Percentiles rank a stretch among this genome's conserved stretches.
These are phyloP conservation scores for Magnaporthiopsis incrustans DNA, from an alignment of 2,329 filamentous ascomycete species.

Conservation along the genomic window DNA sequence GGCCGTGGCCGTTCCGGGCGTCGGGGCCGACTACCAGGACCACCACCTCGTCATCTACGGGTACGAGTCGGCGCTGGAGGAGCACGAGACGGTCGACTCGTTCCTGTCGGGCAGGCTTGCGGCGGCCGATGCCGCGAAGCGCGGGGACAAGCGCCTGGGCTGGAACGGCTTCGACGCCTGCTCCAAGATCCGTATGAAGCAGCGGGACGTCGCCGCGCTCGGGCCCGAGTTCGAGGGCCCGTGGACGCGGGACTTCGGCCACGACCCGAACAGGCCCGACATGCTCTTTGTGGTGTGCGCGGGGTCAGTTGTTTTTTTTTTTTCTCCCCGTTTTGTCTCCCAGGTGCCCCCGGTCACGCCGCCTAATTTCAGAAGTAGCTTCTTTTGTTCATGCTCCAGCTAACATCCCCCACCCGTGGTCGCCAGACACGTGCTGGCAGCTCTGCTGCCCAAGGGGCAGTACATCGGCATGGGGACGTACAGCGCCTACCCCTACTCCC, in stretches of 20 bases:
- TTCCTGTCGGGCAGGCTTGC: slow-evolving; percentile 17
- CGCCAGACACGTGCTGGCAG: neutral
- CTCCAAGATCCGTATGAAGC: slow-evolving; percentile 44
- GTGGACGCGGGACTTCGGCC: slow-evolving; percentile 42
- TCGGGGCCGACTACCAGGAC: slow-evolving; percentile 46
- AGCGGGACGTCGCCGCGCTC: slow-evolving; percentile 39
- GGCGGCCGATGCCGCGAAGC: slow-evolving; percentile 15
- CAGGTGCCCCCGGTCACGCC: no score
- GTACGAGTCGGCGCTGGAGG: slow-evolving; percentile 37
- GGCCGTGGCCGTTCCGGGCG: slow-evolving; percentile 40
- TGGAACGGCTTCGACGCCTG: slow-evolving; percentile 48
- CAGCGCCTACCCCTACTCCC: slow-evolving; percentile 51
- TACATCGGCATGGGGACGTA: slow-evolving; percentile 44
- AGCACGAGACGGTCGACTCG: slow-evolving; percentile 34
- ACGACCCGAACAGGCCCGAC: slow-evolving; percentile 12
- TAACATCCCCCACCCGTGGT: neutral
- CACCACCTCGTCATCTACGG: slow-evolving; percentile 43
- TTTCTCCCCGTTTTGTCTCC: slow-evolving; percentile 14
- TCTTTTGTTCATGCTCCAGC: slow-evolving; percentile 15
- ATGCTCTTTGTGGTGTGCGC: slow-evolving; percentile 13
- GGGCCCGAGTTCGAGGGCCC: slow-evolving; percentile 39
- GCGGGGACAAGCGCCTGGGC: slow-evolving; percentile 31
- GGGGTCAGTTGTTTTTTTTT: slow-evolving; percentile 11
- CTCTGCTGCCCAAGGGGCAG: slow-evolving; percentile 23
- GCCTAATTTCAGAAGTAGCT: no score